Conservation (phyloP, 202 grass and related monocot genomes). For the Brachypodium distachyon region DNA sequence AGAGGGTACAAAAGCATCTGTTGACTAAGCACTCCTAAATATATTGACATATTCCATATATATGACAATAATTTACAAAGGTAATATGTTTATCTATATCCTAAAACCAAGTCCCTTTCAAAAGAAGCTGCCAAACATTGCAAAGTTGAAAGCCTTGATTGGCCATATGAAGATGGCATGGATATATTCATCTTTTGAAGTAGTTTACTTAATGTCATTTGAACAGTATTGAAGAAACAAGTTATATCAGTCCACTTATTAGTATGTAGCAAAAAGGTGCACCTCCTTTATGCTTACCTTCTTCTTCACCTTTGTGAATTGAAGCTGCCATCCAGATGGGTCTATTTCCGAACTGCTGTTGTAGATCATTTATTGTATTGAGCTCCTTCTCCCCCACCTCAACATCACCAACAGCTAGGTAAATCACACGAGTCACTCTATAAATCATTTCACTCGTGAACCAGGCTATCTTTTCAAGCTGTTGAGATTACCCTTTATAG, state of each 20-base stretch:
- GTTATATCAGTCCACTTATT: background rate
- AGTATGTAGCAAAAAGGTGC: conserved; percentile 1
- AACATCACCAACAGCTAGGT: conserved; percentile 62
- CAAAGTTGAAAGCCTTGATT: background rate
- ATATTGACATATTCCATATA: background rate
- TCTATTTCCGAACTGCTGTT: conserved; percentile 42
- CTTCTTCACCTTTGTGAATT: conserved; percentile 84
- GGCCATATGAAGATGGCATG: background rate
- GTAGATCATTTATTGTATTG: conserved; percentile 50
- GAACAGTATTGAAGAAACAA: background rate
- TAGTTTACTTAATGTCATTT: conserved; percentile 10
- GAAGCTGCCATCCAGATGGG: conserved; percentile 82
- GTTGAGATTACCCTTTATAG: background rate
- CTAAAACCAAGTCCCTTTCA: background rate
- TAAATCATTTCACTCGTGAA: conserved; percentile 22
- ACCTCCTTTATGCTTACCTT: conserved; percentile 36
- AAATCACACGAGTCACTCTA: conserved; percentile 19
- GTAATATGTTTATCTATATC: background rate
- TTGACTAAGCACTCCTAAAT: background rate
- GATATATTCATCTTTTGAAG: background rate
- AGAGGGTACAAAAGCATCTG: background rate
- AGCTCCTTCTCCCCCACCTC: conserved; percentile 35
- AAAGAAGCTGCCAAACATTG: background rate
- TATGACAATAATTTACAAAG: background rate
- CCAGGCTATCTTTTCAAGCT: conserved; percentile 20